These are phyloP conservation scores for Xylariaceae sp. DNA, from an alignment of 2,329 filamentous ascomycete genomes.

Conservation along the genomic window DNA sequence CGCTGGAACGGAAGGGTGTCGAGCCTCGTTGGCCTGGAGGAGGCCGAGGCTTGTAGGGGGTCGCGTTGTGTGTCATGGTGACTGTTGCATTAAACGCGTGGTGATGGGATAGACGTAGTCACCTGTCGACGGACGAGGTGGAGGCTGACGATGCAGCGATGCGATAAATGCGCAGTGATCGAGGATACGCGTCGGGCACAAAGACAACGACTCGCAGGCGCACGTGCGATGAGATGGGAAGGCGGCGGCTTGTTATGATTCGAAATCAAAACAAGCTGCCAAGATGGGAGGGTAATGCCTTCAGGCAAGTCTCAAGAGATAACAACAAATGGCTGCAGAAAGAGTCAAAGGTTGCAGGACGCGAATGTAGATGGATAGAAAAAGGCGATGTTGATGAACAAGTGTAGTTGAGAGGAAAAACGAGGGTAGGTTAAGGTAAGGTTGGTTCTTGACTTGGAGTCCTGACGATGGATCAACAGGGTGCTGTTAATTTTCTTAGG, in stretches of 20 bases:
- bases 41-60: slow-evolving; percentile 29
- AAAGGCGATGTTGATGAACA: slow-evolving; percentile 4
- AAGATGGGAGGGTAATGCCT: background rate
- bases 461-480: slow-evolving; percentile 8
- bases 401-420: background rate
- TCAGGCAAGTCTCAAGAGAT: slow-evolving; percentile 1
- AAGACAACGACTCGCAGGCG: background rate
- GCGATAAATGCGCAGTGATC: slow-evolving; percentile 1
- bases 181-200: slow-evolving; percentile 11
- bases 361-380: slow-evolving; percentile 1
- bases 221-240: background rate
- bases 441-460: slow-evolving; percentile 7
- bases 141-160: background rate
- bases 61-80: slow-evolving; percentile 26
- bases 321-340: background rate
- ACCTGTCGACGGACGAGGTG: background rate
- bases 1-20: slow-evolving; percentile 29
- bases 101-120: background rate
- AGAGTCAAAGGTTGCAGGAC: background rate
- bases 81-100: slow-evolving; percentile 11
- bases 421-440: slow-evolving; percentile 1
- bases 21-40: slow-evolving; percentile 29
- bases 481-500: slow-evolving; percentile 13
- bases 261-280: slow-evolving; percentile 6
- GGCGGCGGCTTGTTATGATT: background rate